Evolutionary conservation across 257 asterid genomes (phyloP).

Genomic region (Gentiana straminea): DNA sequence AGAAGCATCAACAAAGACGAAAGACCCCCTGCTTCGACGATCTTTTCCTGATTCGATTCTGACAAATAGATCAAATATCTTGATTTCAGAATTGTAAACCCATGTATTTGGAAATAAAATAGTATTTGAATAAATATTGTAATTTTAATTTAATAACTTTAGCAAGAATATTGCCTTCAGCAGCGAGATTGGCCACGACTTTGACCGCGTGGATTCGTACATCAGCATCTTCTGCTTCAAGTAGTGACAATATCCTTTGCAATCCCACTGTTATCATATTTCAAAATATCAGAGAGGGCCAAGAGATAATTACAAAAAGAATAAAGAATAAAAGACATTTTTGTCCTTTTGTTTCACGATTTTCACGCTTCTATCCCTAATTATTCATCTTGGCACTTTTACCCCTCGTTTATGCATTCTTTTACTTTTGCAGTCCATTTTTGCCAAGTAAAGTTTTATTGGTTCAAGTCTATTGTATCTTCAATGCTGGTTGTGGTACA

Average conservation of each 20-base stretch:
- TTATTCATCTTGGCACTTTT: too few relatives aligned
- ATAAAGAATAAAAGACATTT: too few relatives aligned
- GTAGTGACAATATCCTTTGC: slow-evolving; percentile 76
- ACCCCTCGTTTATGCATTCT: too few relatives aligned
- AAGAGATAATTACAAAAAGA: slow-evolving; percentile 1
- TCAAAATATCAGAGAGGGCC: slow-evolving; percentile 10
- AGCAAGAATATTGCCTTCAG: slow-evolving; percentile 50
- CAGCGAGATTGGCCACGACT: slow-evolving; percentile 93
- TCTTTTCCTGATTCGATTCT: slow-evolving; percentile 78
- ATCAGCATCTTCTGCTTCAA: slow-evolving; percentile 78
- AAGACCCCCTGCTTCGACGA: slow-evolving; percentile 85
- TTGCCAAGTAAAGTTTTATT: too few relatives aligned
- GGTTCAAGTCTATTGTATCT: too few relatives aligned
- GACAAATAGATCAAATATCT: slow-evolving; percentile 14
- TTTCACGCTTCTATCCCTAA: too few relatives aligned
- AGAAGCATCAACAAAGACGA: slow-evolving; percentile 63
- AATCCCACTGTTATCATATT: slow-evolving; percentile 49
- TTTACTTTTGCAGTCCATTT: too few relatives aligned
- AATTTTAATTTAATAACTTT: slow-evolving; percentile 1
- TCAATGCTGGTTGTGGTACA: too few relatives aligned
- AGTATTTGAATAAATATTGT: not conserved
- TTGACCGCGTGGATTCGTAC: slow-evolving; percentile 90
- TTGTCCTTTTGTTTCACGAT: too few relatives aligned
- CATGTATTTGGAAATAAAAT: not conserved
- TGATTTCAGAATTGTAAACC: too few relatives aligned